phyloP scores from a whole-genome alignment of 495 filamentous ascomycete species.

The Alectoria sarmentosa region DNA sequence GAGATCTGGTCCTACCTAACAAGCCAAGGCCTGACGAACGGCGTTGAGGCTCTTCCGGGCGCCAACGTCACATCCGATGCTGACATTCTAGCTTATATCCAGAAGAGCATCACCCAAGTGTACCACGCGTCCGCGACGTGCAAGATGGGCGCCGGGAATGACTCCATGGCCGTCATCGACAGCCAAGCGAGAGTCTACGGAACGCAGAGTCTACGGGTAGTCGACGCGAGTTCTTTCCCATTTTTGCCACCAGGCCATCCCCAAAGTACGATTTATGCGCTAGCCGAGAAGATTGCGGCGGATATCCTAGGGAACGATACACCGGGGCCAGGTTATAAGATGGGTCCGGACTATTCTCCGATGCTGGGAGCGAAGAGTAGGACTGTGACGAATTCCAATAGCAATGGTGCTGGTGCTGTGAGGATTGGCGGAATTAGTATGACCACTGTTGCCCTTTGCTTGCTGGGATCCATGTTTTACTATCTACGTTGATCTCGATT shows the following conservation, averaged over 20 bases:
- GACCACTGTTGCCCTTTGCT: too few species aligned
- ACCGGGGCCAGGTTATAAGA: too few species aligned
- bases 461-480: too few species aligned
- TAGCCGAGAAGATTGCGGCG: conserved; percentile 38
- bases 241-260: conserved; percentile 45
- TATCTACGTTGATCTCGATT: too few species aligned
- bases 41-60: conserved; percentile 42
- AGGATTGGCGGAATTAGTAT: too few species aligned
- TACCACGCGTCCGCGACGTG: conserved; percentile 45
- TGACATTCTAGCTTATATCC: conserved; percentile 40
- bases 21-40: conserved; percentile 26
- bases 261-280: conserved; percentile 32
- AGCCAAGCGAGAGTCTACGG: conserved; percentile 35
- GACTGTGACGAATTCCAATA: too few species aligned
- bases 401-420: too few species aligned
- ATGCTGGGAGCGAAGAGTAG: too few species aligned
- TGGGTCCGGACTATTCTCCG: too few species aligned
- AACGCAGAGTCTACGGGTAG: conserved; percentile 34
- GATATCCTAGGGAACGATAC: conserved; percentile 21
- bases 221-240: conserved; percentile 50
- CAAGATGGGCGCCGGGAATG: conserved; percentile 36
- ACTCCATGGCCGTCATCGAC: conserved; percentile 40
- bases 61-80: conserved; percentile 37
- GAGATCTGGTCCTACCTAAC: conserved; percentile 26
- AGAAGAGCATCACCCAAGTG: conserved; percentile 35